A percentile compares a stretch with the other conserved stretches of the same genome.
phyloP scores from a whole-genome alignment of 2,329 filamentous ascomycete genomes.

The Verticillium nubilum region DNA sequence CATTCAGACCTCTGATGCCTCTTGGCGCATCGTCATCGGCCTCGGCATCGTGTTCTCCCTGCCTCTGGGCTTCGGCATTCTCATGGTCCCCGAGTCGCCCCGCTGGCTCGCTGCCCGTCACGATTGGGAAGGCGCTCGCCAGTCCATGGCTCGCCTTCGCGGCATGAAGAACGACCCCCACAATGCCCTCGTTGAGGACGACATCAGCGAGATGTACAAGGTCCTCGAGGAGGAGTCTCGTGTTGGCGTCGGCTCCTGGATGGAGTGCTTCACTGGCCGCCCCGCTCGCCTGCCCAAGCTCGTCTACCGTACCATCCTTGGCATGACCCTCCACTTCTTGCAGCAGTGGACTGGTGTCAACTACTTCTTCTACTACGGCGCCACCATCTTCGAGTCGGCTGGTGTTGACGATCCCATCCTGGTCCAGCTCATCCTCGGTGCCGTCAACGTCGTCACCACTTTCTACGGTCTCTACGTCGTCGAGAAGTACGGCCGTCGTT shows the following conservation, averaged over 20 bases:
- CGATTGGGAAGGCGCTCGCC: conserved; percentile 41
- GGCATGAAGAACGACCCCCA: conserved; percentile 41
- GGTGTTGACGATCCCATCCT: conserved; percentile 61
- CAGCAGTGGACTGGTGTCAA: conserved; percentile 64
- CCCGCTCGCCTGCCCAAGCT: conserved; percentile 45
- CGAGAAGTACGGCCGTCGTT: conserved; percentile 62
- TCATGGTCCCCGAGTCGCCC: conserved; percentile 51
- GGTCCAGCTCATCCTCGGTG: conserved; percentile 62
- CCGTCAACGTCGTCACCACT: conserved; percentile 63
- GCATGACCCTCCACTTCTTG: conserved; percentile 57
- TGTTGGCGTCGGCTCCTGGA: conserved; percentile 43
- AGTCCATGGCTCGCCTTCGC: conserved; percentile 47
- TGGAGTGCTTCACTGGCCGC: conserved; percentile 57
- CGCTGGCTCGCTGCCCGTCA: conserved; percentile 46
- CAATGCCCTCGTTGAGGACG: conserved; percentile 40
- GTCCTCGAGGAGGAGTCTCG: conserved; percentile 37
- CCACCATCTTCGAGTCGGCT: conserved; percentile 61
- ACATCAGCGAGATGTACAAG: conserved; percentile 46
- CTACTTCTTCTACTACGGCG: conserved; percentile 62
- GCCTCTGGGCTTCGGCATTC: conserved; percentile 46
- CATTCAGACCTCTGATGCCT: conserved; percentile 33
- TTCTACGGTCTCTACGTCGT: conserved; percentile 64
- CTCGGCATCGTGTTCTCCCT: conserved; percentile 48
- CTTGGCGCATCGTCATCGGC: conserved; percentile 60
- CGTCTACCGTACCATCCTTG: conserved; percentile 59